Percentiles rank a stretch among this genome's conserved stretches.
phyloP scores from a whole-genome alignment of 192 early-diverging fungal genomes.

The Coemansia sp. region DNA sequence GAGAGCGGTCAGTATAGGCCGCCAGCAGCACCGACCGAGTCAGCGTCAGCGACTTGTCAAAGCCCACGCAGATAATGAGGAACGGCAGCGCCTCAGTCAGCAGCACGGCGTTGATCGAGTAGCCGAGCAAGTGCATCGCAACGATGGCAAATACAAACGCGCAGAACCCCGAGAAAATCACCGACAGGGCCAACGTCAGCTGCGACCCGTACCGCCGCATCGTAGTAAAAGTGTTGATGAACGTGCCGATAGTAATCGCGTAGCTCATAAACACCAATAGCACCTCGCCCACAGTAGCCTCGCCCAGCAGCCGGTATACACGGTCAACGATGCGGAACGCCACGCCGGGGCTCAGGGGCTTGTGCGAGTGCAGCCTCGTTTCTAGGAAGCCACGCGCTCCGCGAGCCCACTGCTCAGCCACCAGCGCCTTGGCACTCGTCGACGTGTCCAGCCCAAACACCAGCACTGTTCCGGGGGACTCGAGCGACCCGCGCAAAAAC shows the following conservation, averaged over 20 bases:
- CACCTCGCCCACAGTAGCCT: conserved; percentile 77
- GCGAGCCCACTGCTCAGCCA: conserved; percentile 31
- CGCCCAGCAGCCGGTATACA: conserved; percentile 68
- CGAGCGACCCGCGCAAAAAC: conserved; percentile 51
- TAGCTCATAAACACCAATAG: conserved; percentile 78
- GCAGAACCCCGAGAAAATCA: conserved; percentile 72
- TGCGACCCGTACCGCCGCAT: conserved; percentile 86
- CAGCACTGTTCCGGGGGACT: conserved; percentile 41
- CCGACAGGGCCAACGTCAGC: conserved; percentile 73
- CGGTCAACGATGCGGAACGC: conserved; percentile 41
- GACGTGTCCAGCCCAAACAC: conserved; percentile 51
- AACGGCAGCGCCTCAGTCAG: conserved; percentile 89
- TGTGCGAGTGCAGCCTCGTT: conserved; percentile 18
- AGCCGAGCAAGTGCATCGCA: conserved; percentile 69
- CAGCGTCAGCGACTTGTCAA: conserved; percentile 83
- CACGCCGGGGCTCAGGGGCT: conserved; percentile 17
- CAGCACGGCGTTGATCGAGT: conserved; percentile 70
- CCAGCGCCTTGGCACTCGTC: conserved; percentile 5
- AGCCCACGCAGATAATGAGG: conserved; percentile 88
- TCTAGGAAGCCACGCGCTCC: conserved; percentile 27
- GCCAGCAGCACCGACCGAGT: conserved; percentile 78
- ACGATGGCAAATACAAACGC: conserved; percentile 76
- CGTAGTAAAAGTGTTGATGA: conserved; percentile 78
- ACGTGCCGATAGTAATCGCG: conserved; percentile 80
- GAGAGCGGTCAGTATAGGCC: conserved; percentile 35